phyloP scores from a whole-genome alignment of 345 rosid species.

The Eucalyptus urophylla region DNA sequence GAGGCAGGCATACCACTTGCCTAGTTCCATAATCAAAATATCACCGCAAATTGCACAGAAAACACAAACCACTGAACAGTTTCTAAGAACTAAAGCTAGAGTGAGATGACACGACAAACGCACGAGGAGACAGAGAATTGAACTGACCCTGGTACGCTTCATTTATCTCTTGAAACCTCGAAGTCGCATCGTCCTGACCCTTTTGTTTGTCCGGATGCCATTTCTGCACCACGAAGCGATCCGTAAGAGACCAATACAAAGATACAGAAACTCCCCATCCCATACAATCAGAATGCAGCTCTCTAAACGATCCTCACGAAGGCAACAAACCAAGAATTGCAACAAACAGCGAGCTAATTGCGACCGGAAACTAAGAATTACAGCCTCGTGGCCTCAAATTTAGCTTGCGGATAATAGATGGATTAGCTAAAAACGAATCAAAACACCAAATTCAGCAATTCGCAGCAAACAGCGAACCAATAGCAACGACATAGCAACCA shows the following conservation, averaged over 20 bases:
- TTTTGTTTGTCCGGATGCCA: constrained; percentile 98
- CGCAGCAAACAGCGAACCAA: neutral
- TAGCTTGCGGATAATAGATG: neutral
- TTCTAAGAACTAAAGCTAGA: neutral
- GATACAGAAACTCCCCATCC: neutral
- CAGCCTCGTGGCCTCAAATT: neutral
- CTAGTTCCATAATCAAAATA: neutral
- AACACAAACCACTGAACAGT: neutral
- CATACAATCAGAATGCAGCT: neutral
- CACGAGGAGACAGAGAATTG: neutral
- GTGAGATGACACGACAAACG: neutral
- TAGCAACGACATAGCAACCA: neutral
- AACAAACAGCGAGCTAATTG: neutral
- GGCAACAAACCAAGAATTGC: neutral
- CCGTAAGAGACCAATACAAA: neutral
- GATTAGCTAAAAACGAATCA: neutral
- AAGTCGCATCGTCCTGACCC: constrained; percentile 44
- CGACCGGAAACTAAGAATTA: neutral
- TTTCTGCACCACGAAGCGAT: constrained; percentile 26
- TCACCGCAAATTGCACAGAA: fast-evolving
- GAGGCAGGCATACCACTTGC: neutral
- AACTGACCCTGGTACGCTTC: constrained; percentile 86
- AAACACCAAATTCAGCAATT: neutral
- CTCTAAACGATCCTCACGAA: neutral
- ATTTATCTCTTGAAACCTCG: constrained; percentile 89